Conservation (phyloP, 495 filamentous ascomycete species). For the Emericellopsis terricola region DNA sequence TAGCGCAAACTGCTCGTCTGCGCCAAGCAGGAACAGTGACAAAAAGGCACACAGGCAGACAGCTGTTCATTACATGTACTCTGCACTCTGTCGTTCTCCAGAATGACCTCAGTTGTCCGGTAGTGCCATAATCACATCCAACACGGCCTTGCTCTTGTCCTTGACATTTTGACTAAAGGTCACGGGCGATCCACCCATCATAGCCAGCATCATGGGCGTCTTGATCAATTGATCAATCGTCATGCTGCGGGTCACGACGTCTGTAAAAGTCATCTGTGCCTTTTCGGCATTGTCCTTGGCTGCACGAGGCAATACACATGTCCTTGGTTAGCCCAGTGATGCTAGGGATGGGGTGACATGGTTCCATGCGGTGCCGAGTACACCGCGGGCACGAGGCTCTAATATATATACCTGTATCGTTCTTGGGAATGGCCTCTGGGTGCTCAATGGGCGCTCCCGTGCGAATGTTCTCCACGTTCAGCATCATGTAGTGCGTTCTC, state of each 20-base stretch:
- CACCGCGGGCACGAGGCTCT: too few species aligned
- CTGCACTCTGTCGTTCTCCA: too few species aligned
- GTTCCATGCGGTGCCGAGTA: too few species aligned
- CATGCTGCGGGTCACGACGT: conserved; percentile 4
- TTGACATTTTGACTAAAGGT: conserved; percentile 13
- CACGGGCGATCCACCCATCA: conserved; percentile 8
- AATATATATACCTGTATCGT: neutral
- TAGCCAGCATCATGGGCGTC: neutral
- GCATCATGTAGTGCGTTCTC: conserved; percentile 12
- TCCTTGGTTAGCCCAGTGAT: too few species aligned
- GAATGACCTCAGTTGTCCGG: too few species aligned
- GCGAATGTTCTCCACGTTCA: conserved; percentile 11
- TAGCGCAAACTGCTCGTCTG: too few species aligned
- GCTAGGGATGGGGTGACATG: too few species aligned
- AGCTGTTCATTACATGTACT: too few species aligned
- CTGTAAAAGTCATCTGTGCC: conserved; percentile 3
- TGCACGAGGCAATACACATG: neutral
- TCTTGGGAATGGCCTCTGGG: conserved; percentile 5
- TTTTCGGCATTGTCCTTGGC: conserved; percentile 1
- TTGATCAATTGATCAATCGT: conserved; percentile 4
- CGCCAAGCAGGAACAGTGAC: too few species aligned
- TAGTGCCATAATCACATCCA: neutral
- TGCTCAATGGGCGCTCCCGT: conserved; percentile 5
- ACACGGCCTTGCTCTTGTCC: conserved; percentile 6
- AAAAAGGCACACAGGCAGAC: too few species aligned